These are phyloP conservation scores for Microbotryum lychnidis-dioicae DNA, from an alignment of 1,284 basidiomycete genomes.

Conservation along the genomic window DNA sequence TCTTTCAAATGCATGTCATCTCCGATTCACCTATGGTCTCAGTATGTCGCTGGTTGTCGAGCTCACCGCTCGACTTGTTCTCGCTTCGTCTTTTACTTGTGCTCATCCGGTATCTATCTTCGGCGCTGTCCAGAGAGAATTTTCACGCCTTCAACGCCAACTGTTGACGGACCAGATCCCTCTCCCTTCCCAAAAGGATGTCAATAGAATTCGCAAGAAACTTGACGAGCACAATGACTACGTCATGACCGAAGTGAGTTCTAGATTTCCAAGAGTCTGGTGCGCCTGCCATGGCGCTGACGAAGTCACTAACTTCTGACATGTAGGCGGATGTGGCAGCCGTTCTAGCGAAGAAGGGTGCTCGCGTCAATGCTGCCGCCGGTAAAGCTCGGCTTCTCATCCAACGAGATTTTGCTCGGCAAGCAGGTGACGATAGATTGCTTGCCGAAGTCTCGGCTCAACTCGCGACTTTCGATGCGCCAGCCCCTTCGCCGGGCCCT, in stretches of 20 bases:
- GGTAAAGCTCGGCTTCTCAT: slow-evolving; percentile 16
- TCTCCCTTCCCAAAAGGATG: slow-evolving; percentile 55
- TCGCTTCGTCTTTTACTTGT: background rate
- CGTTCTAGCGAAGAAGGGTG: slow-evolving; percentile 16
- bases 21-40: slow-evolving; percentile 59
- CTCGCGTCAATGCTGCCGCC: slow-evolving; percentile 6
- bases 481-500: slow-evolving; percentile 8
- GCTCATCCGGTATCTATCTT: background rate
- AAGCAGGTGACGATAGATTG: slow-evolving; percentile 3
- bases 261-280: background rate
- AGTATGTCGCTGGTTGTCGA: slow-evolving; percentile 44
- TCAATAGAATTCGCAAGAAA: slow-evolving; percentile 58
- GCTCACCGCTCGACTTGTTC: background rate
- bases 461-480: slow-evolving; percentile 10
- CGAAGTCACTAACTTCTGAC: background rate
- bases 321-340: slow-evolving; percentile 27
- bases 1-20: slow-evolving; percentile 67
- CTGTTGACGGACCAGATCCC: slow-evolving; percentile 54
- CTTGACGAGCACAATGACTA: slow-evolving; percentile 54
- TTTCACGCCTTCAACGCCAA: slow-evolving; percentile 51
- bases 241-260: slow-evolving; percentile 63
- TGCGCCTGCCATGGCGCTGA: background rate
- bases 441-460: slow-evolving; percentile 5
- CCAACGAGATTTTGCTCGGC: slow-evolving; percentile 17
- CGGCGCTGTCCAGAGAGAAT: slow-evolving; percentile 56